Evolutionary conservation across 169 alveolate species (phyloP).

Genomic region (Toxoplasma gondii): DNA sequence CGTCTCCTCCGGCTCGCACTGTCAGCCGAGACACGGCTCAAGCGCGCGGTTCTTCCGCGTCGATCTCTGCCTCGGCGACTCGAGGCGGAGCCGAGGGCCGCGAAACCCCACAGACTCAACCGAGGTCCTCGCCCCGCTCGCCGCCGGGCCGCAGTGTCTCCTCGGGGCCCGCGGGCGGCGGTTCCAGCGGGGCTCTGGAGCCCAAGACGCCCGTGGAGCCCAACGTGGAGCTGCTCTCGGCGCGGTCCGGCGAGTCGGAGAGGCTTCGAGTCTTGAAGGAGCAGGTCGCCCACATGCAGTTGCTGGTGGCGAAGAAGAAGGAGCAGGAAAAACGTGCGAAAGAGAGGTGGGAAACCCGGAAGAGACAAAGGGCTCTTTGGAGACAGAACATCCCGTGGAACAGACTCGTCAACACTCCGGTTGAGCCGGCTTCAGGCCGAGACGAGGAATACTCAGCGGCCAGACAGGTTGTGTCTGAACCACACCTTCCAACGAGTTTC

Average conservation of each 20-base stretch:
- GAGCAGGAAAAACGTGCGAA: background rate
- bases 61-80: too few species aligned
- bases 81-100: too few species aligned
- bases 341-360: constrained; percentile 14
- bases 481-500: background rate
- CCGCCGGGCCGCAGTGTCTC: background rate
- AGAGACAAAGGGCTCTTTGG: background rate
- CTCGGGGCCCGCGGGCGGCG: background rate
- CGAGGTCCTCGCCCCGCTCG: too few species aligned
- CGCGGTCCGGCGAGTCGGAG: background rate
- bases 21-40: background rate
- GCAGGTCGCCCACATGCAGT: background rate
- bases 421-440: background rate
- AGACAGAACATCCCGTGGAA: background rate
- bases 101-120: too few species aligned
- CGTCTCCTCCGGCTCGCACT: background rate
- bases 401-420: background rate
- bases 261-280: background rate
- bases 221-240: background rate
- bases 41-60: background rate
- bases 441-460: background rate
- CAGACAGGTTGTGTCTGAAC: background rate
- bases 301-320: background rate
- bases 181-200: background rate
- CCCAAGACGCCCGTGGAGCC: too few species aligned